Evolutionary conservation across 2,329 filamentous ascomycete species (phyloP), one percentile per base, ranked within the genome.

Genomic region (Corniculantispora saksenae): DNA sequence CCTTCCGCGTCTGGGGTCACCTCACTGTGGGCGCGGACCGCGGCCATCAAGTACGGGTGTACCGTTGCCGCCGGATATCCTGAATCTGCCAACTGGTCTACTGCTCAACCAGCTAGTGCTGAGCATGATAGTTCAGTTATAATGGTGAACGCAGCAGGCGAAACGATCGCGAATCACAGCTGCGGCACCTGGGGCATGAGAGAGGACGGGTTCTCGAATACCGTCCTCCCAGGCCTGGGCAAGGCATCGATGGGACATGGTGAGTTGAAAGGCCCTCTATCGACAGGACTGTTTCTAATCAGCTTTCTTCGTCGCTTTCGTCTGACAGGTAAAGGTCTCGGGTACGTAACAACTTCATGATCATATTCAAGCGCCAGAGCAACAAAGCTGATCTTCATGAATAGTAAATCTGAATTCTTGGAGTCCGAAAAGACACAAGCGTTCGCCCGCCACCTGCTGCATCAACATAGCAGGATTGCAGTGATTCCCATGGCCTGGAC

Each of bases 401-500:
- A 19, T 19, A 48, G 8, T 7, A 48, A 48, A 48, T 48, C 47
- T 5, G 47, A 50, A n/a, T 50, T 50, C 19, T 6, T 10, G 10
- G 12, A 7, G 4, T 4, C 15, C 17, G 3, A 5, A 10, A 19
- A 29, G 10, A 29, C 50, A 4, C 19, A 53, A 53, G 15, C 29
- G 4, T 60, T 66, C 32, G 81, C 78, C 0, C 83, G 80, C 40
- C 85, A 89, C 50, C 79, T 88, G 23, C 73, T 91, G 0, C 75
- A 83, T 1, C 76, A 78, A 0, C 68, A 81, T 1, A 82, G 87
- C 0, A 85, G 87, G 17, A 67, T 94, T 0, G 87, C 92, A 1
- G 85, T 93, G 40, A 69, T 94, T 0, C 87, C 85, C 4, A 94
- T 94, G 91, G 91, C 92, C 0, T 94, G 91, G 91, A 80, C 91